Evolutionary conservation across 257 asterid species (phyloP).

Genomic region (Osmanthus fragrans): DNA sequence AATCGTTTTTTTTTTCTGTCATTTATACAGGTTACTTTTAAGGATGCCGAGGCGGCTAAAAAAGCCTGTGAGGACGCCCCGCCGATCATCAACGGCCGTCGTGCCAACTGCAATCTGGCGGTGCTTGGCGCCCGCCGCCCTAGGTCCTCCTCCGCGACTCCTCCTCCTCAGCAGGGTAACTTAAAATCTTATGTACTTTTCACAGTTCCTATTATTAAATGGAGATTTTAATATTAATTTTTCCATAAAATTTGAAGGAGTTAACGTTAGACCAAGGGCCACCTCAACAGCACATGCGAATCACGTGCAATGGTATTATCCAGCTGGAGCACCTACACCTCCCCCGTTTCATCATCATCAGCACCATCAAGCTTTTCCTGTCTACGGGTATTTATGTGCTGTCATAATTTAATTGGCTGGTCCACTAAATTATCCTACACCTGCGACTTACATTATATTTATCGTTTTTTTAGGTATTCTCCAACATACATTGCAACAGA

Average conservation of each 20-base stretch:
- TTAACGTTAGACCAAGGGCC: constrained; percentile 62
- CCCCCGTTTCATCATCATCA: constrained; percentile 40
- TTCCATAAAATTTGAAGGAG: constrained; percentile 36
- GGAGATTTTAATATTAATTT: neutral
- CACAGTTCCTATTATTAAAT: neutral
- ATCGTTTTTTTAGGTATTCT: constrained; percentile 40
- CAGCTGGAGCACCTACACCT: constrained; percentile 43
- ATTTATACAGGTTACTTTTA: constrained; percentile 68
- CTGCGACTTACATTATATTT: neutral
- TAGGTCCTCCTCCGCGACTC: constrained; percentile 47
- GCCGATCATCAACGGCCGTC: constrained; percentile 90
- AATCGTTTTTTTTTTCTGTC: neutral
- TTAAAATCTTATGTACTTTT: neutral
- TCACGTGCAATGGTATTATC: constrained; percentile 82
- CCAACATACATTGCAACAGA: constrained; percentile 79
- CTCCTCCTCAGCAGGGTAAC: constrained; percentile 60
- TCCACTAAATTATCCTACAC: neutral
- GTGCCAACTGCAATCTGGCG: constrained; percentile 95
- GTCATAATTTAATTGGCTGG: neutral
- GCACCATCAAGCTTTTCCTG: constrained; percentile 68
- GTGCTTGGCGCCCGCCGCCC: constrained; percentile 88
- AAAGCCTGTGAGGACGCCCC: constrained; percentile 85
- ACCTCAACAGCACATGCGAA: constrained; percentile 48
- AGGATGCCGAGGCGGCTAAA: constrained; percentile 81
- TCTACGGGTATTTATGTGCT: constrained; percentile 51